phyloP scores from a whole-genome alignment of 176 grass and related monocot species.

The Zizania latifolia region DNA sequence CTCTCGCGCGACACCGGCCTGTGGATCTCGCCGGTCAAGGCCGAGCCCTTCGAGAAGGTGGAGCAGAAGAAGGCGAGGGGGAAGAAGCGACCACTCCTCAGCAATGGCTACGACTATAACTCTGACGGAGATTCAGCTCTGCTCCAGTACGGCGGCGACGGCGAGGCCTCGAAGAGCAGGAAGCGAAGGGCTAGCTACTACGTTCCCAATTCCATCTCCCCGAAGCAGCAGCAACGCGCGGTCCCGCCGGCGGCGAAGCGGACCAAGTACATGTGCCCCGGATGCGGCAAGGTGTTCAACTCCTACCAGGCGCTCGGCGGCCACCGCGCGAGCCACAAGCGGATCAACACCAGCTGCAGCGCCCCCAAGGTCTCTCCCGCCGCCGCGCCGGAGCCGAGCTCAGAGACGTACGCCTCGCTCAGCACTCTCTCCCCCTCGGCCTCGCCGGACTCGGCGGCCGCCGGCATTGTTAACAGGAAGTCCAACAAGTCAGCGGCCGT shows the following conservation, averaged over 20 bases:
- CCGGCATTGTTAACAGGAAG: conserved; percentile 5
- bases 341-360: conserved; percentile 52
- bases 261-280: conserved; percentile 42
- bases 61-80: neutral
- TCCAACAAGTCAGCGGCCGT: neutral
- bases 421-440: conserved; percentile 16
- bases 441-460: conserved; percentile 20
- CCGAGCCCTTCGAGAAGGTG: neutral
- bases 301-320: conserved; percentile 80
- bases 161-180: neutral
- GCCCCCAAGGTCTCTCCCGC: neutral
- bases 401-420: conserved; percentile 38
- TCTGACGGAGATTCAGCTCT: conserved; percentile 30
- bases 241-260: conserved; percentile 34
- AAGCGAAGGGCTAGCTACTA: conserved; percentile 26
- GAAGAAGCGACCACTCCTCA: neutral
- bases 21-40: conserved; percentile 15
- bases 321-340: conserved; percentile 72
- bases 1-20: conserved; percentile 49
- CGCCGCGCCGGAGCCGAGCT: conserved; percentile 30
- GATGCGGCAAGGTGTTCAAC: conserved; percentile 52
- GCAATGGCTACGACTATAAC: conserved; percentile 6
- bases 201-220: conserved; percentile 9
- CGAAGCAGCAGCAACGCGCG: conserved; percentile 4
- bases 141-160: neutral